These are phyloP conservation scores for Annulohypoxylon nitens DNA, from an alignment of 495 filamentous ascomycete species.

Conservation along the genomic window DNA sequence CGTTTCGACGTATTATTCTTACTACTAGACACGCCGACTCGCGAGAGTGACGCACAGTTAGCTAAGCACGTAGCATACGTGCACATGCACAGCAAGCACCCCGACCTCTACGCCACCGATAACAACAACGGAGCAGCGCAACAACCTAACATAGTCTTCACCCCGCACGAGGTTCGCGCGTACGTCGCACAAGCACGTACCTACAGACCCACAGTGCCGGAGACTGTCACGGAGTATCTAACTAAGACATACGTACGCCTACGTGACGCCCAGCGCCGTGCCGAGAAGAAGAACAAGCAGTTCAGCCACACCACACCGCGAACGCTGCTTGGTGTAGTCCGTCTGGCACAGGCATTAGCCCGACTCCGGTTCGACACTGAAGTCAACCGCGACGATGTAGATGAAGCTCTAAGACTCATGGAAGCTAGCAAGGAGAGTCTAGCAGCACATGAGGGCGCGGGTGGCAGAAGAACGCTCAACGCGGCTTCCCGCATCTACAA, in stretches of 20 bases:
- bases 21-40: slow-evolving; percentile 90
- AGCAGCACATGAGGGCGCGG: slow-evolving; percentile 69
- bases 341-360: slow-evolving; percentile 95
- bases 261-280: slow-evolving; percentile 86
- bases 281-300: slow-evolving; percentile 87
- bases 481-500: slow-evolving; percentile 93
- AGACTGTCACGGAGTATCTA: slow-evolving; percentile 90
- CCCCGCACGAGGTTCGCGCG: slow-evolving; percentile 90
- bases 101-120: slow-evolving; percentile 71
- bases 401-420: slow-evolving; percentile 90
- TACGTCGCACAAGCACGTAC: slow-evolving; percentile 94
- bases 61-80: slow-evolving; percentile 96
- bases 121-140: slow-evolving; percentile 28
- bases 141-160: slow-evolving; percentile 74
- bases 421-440: slow-evolving; percentile 93
- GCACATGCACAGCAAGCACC: slow-evolving; percentile 96
- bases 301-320: slow-evolving; percentile 94
- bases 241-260: slow-evolving; percentile 95
- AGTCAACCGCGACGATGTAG: slow-evolving; percentile 92
- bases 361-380: slow-evolving; percentile 86
- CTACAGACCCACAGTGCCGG: slow-evolving; percentile 86
- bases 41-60: slow-evolving; percentile 91
- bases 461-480: slow-evolving; percentile 75
- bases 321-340: slow-evolving; percentile 91
- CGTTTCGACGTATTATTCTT: slow-evolving; percentile 98